Conservation (phyloP, 179 eudicot species). For the Silene noctiflora region DNA sequence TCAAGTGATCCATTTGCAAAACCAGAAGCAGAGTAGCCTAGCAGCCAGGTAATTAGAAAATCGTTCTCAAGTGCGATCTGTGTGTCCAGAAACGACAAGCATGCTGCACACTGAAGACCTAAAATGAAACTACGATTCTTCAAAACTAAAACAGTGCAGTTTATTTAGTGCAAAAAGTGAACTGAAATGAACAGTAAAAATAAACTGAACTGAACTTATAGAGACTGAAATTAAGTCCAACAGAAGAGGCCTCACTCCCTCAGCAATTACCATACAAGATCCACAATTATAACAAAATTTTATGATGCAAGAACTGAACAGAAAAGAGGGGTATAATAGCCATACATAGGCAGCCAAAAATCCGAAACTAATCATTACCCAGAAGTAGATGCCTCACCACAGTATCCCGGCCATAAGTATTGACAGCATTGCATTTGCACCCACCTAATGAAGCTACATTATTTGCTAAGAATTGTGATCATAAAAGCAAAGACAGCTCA, state of each 20-base stretch:
- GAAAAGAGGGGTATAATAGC: conserved; percentile 4
- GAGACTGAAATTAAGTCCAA: too few relatives aligned
- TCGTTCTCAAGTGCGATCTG: too few relatives aligned
- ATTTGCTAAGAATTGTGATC: neutral
- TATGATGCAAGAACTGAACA: neutral
- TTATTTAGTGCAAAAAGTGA: neutral
- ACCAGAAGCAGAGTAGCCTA: too few relatives aligned
- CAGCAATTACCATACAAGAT: neutral
- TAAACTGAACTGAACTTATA: too few relatives aligned
- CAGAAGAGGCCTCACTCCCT: too few relatives aligned
- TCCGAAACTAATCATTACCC: neutral
- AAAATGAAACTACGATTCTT: neutral
- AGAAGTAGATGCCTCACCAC: neutral
- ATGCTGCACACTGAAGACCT: neutral
- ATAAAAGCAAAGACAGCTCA: conserved; percentile 1
- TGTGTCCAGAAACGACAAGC: neutral
- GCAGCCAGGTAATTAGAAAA: too few relatives aligned
- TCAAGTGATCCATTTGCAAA: too few relatives aligned
- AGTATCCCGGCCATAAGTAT: neutral
- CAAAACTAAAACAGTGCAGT: neutral
- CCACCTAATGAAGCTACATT: conserved; percentile 5
- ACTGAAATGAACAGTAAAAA: too few relatives aligned
- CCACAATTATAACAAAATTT: neutral
- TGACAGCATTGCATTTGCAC: neutral
- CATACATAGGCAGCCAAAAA: neutral